These are phyloP conservation scores for Colletotrichum truncatum DNA, from an alignment of 2,329 filamentous ascomycete species.

Conservation along the genomic window DNA sequence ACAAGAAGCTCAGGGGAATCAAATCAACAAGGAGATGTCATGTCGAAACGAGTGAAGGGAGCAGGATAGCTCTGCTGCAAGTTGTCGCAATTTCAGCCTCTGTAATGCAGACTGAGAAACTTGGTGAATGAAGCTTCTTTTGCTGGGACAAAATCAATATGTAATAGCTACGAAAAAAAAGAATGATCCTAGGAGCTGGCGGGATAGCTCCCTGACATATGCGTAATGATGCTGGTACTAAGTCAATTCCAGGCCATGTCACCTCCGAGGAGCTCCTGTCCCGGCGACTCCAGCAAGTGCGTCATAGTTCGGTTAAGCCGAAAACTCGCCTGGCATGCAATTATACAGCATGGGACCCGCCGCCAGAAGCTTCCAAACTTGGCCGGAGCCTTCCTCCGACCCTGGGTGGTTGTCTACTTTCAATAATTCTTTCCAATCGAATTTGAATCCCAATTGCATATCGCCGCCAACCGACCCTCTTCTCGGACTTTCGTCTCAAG, in stretches of 20 bases:
- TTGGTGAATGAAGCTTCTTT: neutral
- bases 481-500: slow-evolving; percentile 25
- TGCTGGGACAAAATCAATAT: neutral
- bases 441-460: neutral
- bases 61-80: neutral
- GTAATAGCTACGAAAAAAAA: slow-evolving; percentile 2
- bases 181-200: neutral
- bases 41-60: slow-evolving; percentile 20
- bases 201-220: slow-evolving; percentile 22
- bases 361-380: slow-evolving; percentile 3
- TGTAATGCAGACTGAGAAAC: neutral
- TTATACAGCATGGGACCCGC: slow-evolving; percentile 10
- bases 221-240: slow-evolving; percentile 28
- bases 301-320: slow-evolving; percentile 29
- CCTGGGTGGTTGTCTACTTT: too few species aligned
- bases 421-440: neutral
- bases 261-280: slow-evolving; percentile 21
- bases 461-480: neutral
- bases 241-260: slow-evolving; percentile 16
- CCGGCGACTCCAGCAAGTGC: slow-evolving; percentile 18
- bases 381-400: neutral
- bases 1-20: neutral
- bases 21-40: slow-evolving; percentile 16
- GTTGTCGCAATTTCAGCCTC: neutral
- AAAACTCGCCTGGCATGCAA: slow-evolving; percentile 20